phyloP scores from a whole-genome alignment of 495 filamentous ascomycete genomes.

The Aspergillus sparsus region DNA sequence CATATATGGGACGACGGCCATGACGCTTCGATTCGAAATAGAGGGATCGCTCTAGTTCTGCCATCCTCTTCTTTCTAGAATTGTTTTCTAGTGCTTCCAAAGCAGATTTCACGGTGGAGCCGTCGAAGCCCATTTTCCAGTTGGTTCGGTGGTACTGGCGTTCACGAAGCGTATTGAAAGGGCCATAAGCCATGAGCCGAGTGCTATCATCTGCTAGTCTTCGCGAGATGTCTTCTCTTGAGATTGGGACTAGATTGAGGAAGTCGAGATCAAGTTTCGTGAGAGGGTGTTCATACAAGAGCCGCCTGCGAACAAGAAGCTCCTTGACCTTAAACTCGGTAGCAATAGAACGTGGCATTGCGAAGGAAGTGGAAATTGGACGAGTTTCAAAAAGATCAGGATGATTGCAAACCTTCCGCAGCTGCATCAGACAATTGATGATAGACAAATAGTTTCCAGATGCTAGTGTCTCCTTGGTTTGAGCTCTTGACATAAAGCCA shows the following conservation, averaged over 20 bases:
- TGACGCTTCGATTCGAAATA: slow-evolving; percentile 81
- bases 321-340: slow-evolving; percentile 79
- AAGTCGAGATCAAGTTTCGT: slow-evolving; percentile 70
- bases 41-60: slow-evolving; percentile 75
- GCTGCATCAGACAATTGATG: slow-evolving; percentile 97
- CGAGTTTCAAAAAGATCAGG: slow-evolving; percentile 97
- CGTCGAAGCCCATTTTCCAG: slow-evolving; percentile 60
- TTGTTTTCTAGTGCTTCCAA: slow-evolving; percentile 71
- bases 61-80: slow-evolving; percentile 69
- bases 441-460: slow-evolving; percentile 97
- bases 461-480: slow-evolving; percentile 84
- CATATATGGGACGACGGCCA: slow-evolving; percentile 79
- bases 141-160: slow-evolving; percentile 63
- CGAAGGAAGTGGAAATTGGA: slow-evolving; percentile 95
- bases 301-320: slow-evolving; percentile 62
- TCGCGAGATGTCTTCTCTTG: slow-evolving; percentile 66
- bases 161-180: slow-evolving; percentile 62
- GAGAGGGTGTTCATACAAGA: slow-evolving; percentile 67
- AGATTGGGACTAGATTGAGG: slow-evolving; percentile 77
- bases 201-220: slow-evolving; percentile 61
- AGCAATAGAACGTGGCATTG: slow-evolving; percentile 81
- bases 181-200: slow-evolving; percentile 62
- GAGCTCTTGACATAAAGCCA: slow-evolving; percentile 90
- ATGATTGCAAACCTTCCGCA: slow-evolving; percentile 98
- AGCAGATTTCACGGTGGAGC: slow-evolving; percentile 65